A percentile compares a stretch with the other conserved stretches of the same genome.
phyloP scores from a whole-genome alignment of 352 stramenopile genomes.

The Phytophthora pinifolia region DNA sequence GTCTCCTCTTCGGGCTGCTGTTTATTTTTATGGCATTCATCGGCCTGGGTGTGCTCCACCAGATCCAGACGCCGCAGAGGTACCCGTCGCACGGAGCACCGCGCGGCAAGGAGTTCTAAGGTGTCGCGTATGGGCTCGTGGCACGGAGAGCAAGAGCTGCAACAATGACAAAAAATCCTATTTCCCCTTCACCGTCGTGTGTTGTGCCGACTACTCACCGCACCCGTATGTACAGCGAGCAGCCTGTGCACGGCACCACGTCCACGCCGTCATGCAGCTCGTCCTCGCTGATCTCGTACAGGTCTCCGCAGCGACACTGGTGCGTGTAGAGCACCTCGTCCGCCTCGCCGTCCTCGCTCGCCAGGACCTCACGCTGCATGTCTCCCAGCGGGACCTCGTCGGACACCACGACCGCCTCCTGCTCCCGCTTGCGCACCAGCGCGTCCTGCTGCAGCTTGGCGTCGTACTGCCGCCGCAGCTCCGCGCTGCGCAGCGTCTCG shows the following conservation, averaged over 20 bases:
- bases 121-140: neutral
- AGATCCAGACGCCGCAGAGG: conserved; percentile 74
- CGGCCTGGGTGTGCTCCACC: conserved; percentile 63
- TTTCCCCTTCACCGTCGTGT: no score
- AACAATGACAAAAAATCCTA: no score
- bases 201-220: conserved; percentile 10
- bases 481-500: conserved; percentile 54
- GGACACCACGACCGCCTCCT: conserved; percentile 59
- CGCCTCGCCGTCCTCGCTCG: conserved; percentile 30
- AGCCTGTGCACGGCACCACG: conserved; percentile 76
- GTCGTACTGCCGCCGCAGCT: conserved; percentile 56
- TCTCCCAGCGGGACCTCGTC: conserved; percentile 51
- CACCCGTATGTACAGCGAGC: conserved; percentile 81
- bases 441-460: conserved; percentile 38
- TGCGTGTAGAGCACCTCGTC: conserved; percentile 60
- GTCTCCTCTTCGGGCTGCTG: conserved; percentile 76
- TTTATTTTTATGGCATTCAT: conserved; percentile 82
- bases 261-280: conserved; percentile 68
- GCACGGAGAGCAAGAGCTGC: conserved; percentile 7
- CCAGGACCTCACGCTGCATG: conserved; percentile 47
- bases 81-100: conserved; percentile 74
- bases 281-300: conserved; percentile 64
- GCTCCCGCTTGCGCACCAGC: conserved; percentile 35
- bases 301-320: conserved; percentile 69
- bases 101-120: conserved; percentile 85